These are phyloP conservation scores for Cadophora sp. DNA, from an alignment of 2,329 filamentous ascomycete species.

Conservation along the genomic window DNA sequence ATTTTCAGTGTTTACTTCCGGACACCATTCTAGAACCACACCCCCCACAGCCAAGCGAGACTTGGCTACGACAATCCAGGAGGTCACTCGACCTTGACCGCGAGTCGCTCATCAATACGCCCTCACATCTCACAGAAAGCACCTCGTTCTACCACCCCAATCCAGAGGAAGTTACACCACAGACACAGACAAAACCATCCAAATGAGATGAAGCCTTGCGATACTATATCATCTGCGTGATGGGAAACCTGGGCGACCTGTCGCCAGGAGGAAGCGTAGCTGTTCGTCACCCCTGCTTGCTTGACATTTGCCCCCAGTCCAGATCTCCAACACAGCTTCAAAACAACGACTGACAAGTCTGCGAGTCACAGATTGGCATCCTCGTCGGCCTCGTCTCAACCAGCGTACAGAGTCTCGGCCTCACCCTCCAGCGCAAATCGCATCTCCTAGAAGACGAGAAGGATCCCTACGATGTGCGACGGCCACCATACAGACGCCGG, in stretches of 20 bases:
- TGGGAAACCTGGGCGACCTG: constrained; percentile 77
- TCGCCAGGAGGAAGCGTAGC: constrained; percentile 80
- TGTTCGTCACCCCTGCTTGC: constrained; percentile 54
- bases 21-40: background rate
- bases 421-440: constrained; percentile 96
- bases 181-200: constrained; percentile 13
- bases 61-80: constrained; percentile 11
- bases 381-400: constrained; percentile 92
- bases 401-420: constrained; percentile 90
- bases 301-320: constrained; percentile 10
- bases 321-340: constrained; percentile 3
- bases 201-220: constrained; percentile 42
- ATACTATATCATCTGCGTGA: constrained; percentile 47
- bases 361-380: constrained; percentile 75
- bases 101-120: constrained; percentile 12
- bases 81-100: constrained; percentile 26
- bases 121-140: constrained; percentile 6
- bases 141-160: background rate
- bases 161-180: background rate
- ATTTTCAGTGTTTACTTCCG: background rate
- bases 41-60: constrained; percentile 18
- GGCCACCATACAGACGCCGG: constrained; percentile 87
- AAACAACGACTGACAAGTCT: constrained; percentile 24
- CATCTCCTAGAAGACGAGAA: constrained; percentile 98
- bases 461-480: constrained; percentile 72